These are phyloP conservation scores for Amanita muscaria DNA, from an alignment of 768 basidiomycete genomes.

Conservation along the genomic window DNA sequence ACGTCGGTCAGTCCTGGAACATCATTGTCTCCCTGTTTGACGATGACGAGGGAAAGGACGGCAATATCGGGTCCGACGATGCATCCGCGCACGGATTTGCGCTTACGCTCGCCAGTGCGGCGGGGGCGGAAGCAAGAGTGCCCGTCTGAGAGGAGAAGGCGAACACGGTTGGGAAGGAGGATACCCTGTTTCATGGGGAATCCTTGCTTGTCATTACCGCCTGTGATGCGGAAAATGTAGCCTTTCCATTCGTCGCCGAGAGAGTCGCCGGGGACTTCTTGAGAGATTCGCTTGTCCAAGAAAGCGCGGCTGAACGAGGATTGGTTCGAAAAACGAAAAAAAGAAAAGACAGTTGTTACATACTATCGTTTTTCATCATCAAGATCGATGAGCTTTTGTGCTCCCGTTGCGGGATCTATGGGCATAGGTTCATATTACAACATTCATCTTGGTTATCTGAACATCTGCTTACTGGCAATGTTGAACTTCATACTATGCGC, in stretches of 20 bases:
- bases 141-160: constrained; percentile 88
- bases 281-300: constrained; percentile 94
- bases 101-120: constrained; percentile 91
- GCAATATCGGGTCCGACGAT: constrained; percentile 97
- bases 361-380: constrained; percentile 87
- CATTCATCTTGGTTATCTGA: constrained; percentile 11
- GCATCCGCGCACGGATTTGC: constrained; percentile 98
- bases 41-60: constrained; percentile 87
- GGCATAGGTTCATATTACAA: constrained; percentile 9
- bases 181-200: constrained; percentile 99
- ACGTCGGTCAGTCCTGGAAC: constrained; percentile 88
- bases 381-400: constrained; percentile 92
- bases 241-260: constrained; percentile 96
- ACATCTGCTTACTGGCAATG: constrained; percentile 72
- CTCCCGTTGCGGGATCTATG: constrained; percentile 90
- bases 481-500: constrained; percentile 84
- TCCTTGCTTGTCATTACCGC: constrained; percentile 97
- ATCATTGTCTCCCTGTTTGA: constrained; percentile 91
- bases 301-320: constrained; percentile 66
- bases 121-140: constrained; percentile 97
- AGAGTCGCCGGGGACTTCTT: constrained; percentile 87
- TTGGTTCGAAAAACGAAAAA: neutral
- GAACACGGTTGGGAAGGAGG: constrained; percentile 87
- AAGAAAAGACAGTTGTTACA: constrained; percentile 18
- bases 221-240: constrained; percentile 93